Evolutionary conservation across 192 early-diverging fungal species (phyloP).

Genomic region (Chytriomyces sp.): DNA sequence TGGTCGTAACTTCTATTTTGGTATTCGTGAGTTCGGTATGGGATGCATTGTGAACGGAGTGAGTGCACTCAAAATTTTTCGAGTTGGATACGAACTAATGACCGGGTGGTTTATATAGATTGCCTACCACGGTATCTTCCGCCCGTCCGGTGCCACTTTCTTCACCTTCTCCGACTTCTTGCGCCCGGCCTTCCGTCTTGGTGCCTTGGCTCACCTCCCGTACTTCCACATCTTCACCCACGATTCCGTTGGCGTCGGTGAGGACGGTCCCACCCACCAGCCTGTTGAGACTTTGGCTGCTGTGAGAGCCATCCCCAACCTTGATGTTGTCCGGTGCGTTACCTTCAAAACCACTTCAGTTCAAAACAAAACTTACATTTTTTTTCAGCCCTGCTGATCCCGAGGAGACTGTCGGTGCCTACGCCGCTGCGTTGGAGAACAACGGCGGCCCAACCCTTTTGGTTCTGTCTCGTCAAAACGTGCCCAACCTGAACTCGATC

Average conservation of each 20-base stretch:
- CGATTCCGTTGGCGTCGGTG: conserved; percentile 97
- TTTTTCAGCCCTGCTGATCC: conserved; percentile 26
- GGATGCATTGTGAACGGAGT: conserved; percentile 80
- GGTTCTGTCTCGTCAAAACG: conserved; percentile 88
- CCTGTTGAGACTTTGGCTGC: conserved; percentile 92
- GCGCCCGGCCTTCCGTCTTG: conserved; percentile 82
- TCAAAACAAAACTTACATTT: background rate
- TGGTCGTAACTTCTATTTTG: conserved; percentile 31
- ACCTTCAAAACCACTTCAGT: background rate
- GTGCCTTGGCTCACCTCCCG: conserved; percentile 84
- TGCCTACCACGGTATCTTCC: conserved; percentile 36
- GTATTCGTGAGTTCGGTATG: conserved; percentile 98
- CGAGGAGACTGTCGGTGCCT: conserved; percentile 77
- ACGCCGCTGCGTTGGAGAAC: conserved; percentile 76
- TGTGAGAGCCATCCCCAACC: conserved; percentile 88
- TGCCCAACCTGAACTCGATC: conserved; percentile 88
- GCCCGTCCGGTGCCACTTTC: conserved; percentile 64
- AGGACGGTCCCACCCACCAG: conserved; percentile 99
- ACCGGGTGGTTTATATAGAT: conserved; percentile 24
- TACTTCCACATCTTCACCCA: conserved; percentile 98
- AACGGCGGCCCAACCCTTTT: conserved; percentile 76
- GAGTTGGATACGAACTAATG: too few relatives aligned
- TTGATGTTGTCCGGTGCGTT: conserved; percentile 39
- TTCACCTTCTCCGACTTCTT: conserved; percentile 69
- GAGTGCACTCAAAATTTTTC: background rate